Evolutionary conservation across 1,139 yeast species (phyloP).

Genomic region (Geotrichum reessii): DNA sequence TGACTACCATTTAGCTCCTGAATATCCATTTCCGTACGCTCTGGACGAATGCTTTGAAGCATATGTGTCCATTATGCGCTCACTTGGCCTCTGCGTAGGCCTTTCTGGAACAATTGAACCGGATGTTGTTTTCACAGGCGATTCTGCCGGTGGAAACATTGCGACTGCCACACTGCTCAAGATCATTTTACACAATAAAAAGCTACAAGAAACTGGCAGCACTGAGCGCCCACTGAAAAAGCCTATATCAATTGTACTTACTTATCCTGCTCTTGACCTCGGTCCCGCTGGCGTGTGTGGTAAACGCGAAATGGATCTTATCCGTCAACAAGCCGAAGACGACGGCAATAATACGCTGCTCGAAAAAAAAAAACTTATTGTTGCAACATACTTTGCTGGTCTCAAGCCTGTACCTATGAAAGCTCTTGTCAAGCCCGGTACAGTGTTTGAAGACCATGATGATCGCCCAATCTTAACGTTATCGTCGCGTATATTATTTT

Average conservation of each 20-base stretch:
- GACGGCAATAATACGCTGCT: conserved; percentile 17
- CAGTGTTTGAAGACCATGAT: conserved; percentile 6
- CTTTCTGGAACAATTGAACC: conserved; percentile 20
- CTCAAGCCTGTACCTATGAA: conserved; percentile 13
- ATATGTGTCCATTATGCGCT: conserved; percentile 24
- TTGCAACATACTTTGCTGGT: conserved; percentile 17
- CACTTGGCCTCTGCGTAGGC: conserved; percentile 21
- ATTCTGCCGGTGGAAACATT: conserved; percentile 25
- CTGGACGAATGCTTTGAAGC: conserved; percentile 46
- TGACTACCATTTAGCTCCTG: conserved; percentile 45
- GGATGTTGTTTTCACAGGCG: conserved; percentile 22
- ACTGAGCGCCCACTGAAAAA: conserved; percentile 22
- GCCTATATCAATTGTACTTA: conserved; percentile 23
- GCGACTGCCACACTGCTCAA: conserved; percentile 21
- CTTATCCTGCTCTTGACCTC: conserved; percentile 23
- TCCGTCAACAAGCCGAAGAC: conserved; percentile 20
- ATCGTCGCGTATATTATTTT: conserved; percentile 21
- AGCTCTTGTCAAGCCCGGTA: conserved; percentile 15
- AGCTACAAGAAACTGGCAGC: conserved; percentile 12
- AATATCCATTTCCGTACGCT: conserved; percentile 47
- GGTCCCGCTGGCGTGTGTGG: conserved; percentile 22
- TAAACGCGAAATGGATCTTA: conserved; percentile 21
- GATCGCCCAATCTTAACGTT: conserved; percentile 20
- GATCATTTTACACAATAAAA: conserved; percentile 15
- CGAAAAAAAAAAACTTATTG: conserved; percentile 18